Base-by-base conservation (phyloP, 768 basidiomycete species). In the Leucocoprinus leucothites region DNA sequence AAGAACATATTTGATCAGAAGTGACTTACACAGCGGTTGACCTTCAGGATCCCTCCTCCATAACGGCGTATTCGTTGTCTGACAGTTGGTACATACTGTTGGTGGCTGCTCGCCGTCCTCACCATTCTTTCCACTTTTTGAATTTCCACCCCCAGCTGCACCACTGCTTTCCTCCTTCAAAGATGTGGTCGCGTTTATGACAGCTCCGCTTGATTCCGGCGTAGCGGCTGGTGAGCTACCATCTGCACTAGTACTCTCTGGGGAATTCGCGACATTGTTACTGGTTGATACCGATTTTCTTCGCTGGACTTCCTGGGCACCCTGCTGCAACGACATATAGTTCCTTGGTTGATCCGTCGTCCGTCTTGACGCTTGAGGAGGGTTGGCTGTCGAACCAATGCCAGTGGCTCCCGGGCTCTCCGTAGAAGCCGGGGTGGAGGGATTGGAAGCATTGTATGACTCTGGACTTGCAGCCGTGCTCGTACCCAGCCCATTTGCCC, bases 41-140 rank as follows among this genome's bases (percentile, higher is more conserved):
- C 93, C 93, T 63, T 95, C 93, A 0, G 93, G 91, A 73, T 96
- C 92, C 58, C 93, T 76, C 68, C 93, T 80, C 93, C 93, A 96
- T 44, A 96, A 73, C 8, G 93, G 93, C 36, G 95, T 98, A 66
- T 94, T 97, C 11, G 91, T 95, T 53, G 95, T 98, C 63, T 91
- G 87, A 69, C 95, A 98, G 66, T 98, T 98, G 5, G 91, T 93
- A 69, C 95, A 98, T 25, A 90, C 75, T 1, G 93, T 97, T 8
- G 87, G 91, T 6, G 82, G 67, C 55, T 80, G 77, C 44, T 91
- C 89, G 49, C 78, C 82, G 53, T 89, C 87, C 58, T 87, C 91
- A 46, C 75, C 76, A 41, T 87, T 86, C 60, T 87, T 91, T 48
- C 76, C 77, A 38, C 73, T 74, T 60, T 75, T 40, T 18, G 16